Evolutionary conservation across 805 yeast species (phyloP).

Genomic region (Debaryomyces hansenii): DNA sequence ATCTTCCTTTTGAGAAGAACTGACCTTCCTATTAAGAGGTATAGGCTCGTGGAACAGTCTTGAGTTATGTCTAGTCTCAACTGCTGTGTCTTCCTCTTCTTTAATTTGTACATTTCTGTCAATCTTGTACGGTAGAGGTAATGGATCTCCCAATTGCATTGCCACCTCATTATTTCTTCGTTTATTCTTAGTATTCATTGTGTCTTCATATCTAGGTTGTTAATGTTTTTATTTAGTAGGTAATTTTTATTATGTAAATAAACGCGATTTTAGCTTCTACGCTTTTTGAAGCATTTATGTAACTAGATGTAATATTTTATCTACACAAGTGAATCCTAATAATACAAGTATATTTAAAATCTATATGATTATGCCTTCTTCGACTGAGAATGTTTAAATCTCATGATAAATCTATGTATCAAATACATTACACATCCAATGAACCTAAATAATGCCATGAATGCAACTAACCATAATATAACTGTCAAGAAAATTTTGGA

Average conservation of each 20-base stretch:
- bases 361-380: no score
- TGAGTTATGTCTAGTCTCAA: constrained; percentile 6
- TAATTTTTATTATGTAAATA: not conserved
- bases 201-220: not conserved
- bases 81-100: constrained; percentile 12
- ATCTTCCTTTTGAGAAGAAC: not conserved
- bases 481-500: constrained; percentile 49
- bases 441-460: constrained; percentile 57
- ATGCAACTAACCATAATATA: constrained; percentile 61
- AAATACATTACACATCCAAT: constrained; percentile 54
- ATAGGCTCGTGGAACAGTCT: not conserved
- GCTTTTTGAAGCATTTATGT: not conserved
- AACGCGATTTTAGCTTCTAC: not conserved
- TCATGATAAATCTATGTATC: constrained; percentile 30
- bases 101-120: constrained; percentile 1
- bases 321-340: no score
- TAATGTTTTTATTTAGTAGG: not conserved
- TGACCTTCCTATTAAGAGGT: not conserved
- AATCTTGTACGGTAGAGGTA: constrained; percentile 34
- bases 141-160: constrained; percentile 31
- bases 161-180: constrained; percentile 7
- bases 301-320: no score
- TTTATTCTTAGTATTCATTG: constrained; percentile 6
- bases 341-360: no score
- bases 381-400: constrained; percentile 15